These are phyloP conservation scores for Coniochaeta sp. DNA, from an alignment of 2,329 filamentous ascomycete species.

Conservation along the genomic window DNA sequence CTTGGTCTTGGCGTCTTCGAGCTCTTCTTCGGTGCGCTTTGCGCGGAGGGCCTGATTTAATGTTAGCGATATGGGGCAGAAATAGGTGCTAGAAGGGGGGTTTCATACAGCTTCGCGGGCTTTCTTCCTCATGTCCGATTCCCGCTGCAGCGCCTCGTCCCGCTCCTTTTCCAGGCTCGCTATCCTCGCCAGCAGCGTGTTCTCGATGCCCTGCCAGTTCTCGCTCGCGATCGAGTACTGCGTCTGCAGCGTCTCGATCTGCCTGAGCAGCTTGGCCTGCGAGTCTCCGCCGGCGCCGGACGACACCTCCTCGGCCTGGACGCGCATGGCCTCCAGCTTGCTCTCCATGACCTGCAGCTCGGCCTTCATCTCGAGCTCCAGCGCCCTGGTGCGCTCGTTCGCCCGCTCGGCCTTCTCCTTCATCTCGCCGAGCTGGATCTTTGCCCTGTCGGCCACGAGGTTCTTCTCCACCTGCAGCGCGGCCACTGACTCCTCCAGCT, in stretches of 20 bases:
- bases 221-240: conserved; percentile 92
- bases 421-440: conserved; percentile 64
- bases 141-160: conserved; percentile 75
- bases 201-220: conserved; percentile 96
- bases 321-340: conserved; percentile 81
- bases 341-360: conserved; percentile 75
- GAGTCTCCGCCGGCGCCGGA: conserved; percentile 75
- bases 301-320: conserved; percentile 80
- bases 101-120: conserved; percentile 72
- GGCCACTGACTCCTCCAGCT: conserved; percentile 49
- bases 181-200: conserved; percentile 71
- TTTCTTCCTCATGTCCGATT: conserved; percentile 83
- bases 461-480: conserved; percentile 75
- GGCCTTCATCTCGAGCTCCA: conserved; percentile 72
- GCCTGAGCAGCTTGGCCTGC: conserved; percentile 82
- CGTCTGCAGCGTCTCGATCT: conserved; percentile 91
- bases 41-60: conserved; percentile 49
- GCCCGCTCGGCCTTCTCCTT: conserved; percentile 67
- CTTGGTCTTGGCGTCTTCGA: conserved; percentile 61
- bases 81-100: background rate
- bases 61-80: conserved; percentile 16
- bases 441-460: conserved; percentile 56
- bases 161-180: conserved; percentile 80
- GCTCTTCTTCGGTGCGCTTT: conserved; percentile 70
- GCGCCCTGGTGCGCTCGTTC: conserved; percentile 58